Evolutionary conservation across 2,329 filamentous ascomycete genomes (phyloP), one percentile per base, ranked within the genome.

Genomic region (Tetracladium maxilliforme): DNA sequence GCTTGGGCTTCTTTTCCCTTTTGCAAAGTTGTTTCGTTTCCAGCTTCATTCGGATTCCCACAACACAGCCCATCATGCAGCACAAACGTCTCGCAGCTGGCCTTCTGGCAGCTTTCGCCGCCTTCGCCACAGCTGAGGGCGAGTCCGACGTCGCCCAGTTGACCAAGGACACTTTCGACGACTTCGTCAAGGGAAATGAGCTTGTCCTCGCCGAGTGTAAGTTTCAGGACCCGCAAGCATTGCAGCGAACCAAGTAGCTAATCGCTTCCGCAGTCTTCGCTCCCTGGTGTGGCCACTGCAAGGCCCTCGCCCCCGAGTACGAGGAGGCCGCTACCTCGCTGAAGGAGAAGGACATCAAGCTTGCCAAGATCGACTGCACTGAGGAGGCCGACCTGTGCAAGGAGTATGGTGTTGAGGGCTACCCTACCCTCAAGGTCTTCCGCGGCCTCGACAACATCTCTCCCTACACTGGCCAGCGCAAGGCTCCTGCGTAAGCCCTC

Each of bases 371-470:
- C 42, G 87, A 94, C 64, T 95, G 90, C 69, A 95, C 87, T 47
- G 84, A 80, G 52, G 82, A 98, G 65, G 61, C 74, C 35, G 83
- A 92, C 17, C 77, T 98, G 39, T 98, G 90, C 72, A 70, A 84
- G 55, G 63, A 70, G 42, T 81, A 80, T 45, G 86, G 82, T 34
- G 86, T 98, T 21, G 84, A 95, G 65, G 90, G 90, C 38, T 98
- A 98, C 68, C 90, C 90, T 34, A 98, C 90, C 39, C 72, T 98
- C 49, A 98, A 95, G 75, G 72, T 98, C 58, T 98, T 98, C 84
- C 83, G 87, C 44, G 87, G 90, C 41, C 56, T 60, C 21, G 82
- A 94, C 8, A 82, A 78, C 50, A 58, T 82, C 49, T 64, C 70
- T 37, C 77, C 86, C 35, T 98, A 98, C 61, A 64, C 65, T 43